phyloP scores from a whole-genome alignment of 2,329 filamentous ascomycete species.

The Fusarium domesticum region DNA sequence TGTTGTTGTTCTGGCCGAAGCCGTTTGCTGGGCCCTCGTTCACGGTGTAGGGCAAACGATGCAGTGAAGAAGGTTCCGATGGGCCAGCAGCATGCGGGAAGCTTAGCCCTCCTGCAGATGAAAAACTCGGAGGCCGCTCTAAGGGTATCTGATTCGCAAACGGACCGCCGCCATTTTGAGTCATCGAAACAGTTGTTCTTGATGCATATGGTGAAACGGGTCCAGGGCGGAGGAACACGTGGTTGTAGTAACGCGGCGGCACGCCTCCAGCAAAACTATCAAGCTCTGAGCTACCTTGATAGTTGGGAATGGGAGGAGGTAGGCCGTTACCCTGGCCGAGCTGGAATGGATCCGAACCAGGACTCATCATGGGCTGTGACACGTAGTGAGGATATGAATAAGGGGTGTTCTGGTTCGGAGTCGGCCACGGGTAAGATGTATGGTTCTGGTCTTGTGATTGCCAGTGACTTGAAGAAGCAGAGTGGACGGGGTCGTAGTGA shows the following conservation, averaged over 20 bases:
- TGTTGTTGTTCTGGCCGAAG: constrained; percentile 18
- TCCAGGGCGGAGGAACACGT: constrained; percentile 12
- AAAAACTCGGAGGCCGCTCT: constrained; percentile 19
- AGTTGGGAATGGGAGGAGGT: constrained; percentile 22
- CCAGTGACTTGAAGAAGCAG: constrained; percentile 26
- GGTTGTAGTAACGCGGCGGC: constrained; percentile 15
- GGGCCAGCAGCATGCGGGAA: constrained; percentile 17
- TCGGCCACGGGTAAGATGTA: constrained; percentile 24
- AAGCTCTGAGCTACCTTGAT: constrained; percentile 3
- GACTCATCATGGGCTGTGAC: constrained; percentile 11
- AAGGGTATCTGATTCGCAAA: constrained; percentile 24
- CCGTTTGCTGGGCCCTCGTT: constrained; percentile 18
- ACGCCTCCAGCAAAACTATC: constrained; percentile 14
- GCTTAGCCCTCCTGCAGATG: constrained; percentile 11
- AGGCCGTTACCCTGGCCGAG: constrained; percentile 19
- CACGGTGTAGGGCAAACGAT: constrained; percentile 17
- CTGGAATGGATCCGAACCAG: constrained; percentile 21
- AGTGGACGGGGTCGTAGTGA: constrained; percentile 30
- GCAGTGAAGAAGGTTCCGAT: constrained; percentile 22
- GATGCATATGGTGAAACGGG: constrained; percentile 10
- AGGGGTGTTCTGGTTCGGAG: constrained; percentile 16
- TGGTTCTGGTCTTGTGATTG: constrained; percentile 19
- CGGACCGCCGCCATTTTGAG: constrained; percentile 16
- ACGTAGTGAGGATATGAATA: constrained; percentile 20
- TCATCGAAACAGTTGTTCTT: constrained; percentile 2